Evolutionary conservation across 768 basidiomycete genomes (phyloP), one percentile per base, ranked within the genome.

Genomic region (Favolaschia claudopus): DNA sequence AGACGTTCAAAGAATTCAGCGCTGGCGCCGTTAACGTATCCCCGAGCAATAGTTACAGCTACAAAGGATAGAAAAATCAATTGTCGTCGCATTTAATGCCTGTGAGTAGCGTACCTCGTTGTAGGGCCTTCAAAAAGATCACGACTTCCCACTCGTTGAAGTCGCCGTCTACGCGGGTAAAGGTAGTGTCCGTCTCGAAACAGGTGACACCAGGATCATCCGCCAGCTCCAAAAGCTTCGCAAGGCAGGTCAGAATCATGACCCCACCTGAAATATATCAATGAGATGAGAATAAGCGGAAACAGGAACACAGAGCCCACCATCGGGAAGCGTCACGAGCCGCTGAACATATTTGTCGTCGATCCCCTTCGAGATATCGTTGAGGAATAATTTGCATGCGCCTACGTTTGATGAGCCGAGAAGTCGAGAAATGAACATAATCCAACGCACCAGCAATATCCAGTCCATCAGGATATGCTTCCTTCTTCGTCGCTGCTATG

Each of bases 131-230:
- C 15, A 55, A 31, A 19, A 55, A 62, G 3, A 55, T 6, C 0
- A 62, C 60, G 0, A 62, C 43, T 19, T 62, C 60, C 60, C 60
- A 62, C 20, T 62, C 60, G 29, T 62, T 54, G 1, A 62, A 28
- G 0, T 43, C 27, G 1, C 54, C 60, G 1, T 1, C 40, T 0
- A 62, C 27, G 0, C 60, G 60, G 13, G 17, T 29, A 40, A 55
- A 62, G 7, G 60, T 62, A 1, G 54, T 55, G 40, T 62, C 54
- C 7, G 53, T 33, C 28, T 62, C 60, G 31, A 62, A 57, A 38
- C 49, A 43, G 3, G 60, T 49, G 0, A 62, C 54, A 0, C 57
- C 57, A 1, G 19, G 20, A 38, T 56, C 60, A 13, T 62, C 47
- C 31, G 57, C 10, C n/a, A 62, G 60, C 31, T 24, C 24, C 60